Evolutionary conservation across 768 basidiomycete genomes (phyloP), one percentile per base, ranked within the genome.

Genomic region (Paxillus involutus): DNA sequence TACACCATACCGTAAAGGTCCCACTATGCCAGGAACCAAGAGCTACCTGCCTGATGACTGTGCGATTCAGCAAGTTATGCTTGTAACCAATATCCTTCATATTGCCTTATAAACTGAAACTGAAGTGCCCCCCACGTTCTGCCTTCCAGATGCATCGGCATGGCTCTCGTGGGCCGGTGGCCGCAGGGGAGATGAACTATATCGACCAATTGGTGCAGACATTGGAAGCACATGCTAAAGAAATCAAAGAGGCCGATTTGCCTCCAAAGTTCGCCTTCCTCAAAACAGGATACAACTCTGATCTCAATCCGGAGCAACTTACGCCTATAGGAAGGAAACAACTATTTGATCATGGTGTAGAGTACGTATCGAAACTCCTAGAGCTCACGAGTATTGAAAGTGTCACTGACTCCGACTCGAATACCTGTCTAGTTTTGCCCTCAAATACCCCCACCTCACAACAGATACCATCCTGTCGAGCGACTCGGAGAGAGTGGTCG

Each of bases 281-380:
- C 36, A 69, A 70, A 63, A 57, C 60, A n/a, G 69, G 67, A 17
- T 72, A 70, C 46, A 64, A 46, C 36, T 63, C 65, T 16, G 65
- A 57, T 36, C 64, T 71, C n/a, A 68, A 68, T 7, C 60, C 63
- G 26, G 64, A 74, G 57, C 64, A 73, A 59, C 60, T 75, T 19
- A 74, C 72, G 7, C 59, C 70, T 5, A 60, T 63, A 30, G 73
- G 73, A 9, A 56, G 73, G 16, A 49, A 55, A 53, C 55, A 71
- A 59, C 63, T 73, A 26, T 73, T 73, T 53, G 53, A 70, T 29
- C 70, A 75, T 43, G 73, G 73, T 26, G 70, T 73, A 30, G 6
- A 9, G 29, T 30, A 9, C 9, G 29, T 30, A 30, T 30, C 29
- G 9, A 30, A 30, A 9, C 29, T 30, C 29, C 35, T 51, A 63